phyloP scores from a whole-genome alignment of 805 yeast genomes.

The Lachancea cidri region DNA sequence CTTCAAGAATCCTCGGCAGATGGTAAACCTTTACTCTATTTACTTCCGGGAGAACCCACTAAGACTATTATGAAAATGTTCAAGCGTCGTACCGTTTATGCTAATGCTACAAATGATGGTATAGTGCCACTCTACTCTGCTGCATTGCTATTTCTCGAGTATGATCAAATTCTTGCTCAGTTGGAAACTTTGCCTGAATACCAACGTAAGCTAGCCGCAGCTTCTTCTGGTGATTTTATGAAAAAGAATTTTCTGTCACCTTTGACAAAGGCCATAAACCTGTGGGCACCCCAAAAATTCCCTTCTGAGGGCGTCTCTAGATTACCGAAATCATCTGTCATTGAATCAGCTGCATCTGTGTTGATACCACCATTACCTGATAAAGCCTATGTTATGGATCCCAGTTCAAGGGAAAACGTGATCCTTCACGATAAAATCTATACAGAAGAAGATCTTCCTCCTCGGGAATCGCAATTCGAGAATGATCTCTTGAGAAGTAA shows the following conservation, averaged over 20 bases:
- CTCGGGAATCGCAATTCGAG: conserved; percentile 8
- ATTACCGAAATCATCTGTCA: conserved; percentile 61
- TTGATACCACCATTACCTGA: conserved; percentile 70
- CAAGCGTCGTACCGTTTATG: conserved; percentile 63
- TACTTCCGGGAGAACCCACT: conserved; percentile 66
- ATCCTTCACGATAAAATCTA: conserved; percentile 69
- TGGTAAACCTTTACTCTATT: conserved; percentile 49
- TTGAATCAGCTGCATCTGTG: conserved; percentile 64
- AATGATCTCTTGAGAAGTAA: conserved; percentile 16
- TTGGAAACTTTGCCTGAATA: conserved; percentile 31
- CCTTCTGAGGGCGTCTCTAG: conserved; percentile 17
- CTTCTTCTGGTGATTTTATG: conserved; percentile 16
- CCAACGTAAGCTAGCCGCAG: conserved; percentile 8
- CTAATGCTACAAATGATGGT: conserved; percentile 74
- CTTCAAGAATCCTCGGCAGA: conserved; percentile 40
- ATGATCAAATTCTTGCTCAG: conserved; percentile 40
- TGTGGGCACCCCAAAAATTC: conserved; percentile 37
- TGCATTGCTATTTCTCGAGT: conserved; percentile 62
- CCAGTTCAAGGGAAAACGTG: conserved; percentile 49
- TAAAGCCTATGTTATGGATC: conserved; percentile 55
- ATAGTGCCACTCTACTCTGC: conserved; percentile 76
- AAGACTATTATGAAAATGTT: conserved; percentile 53
- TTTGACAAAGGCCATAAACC: conserved; percentile 40
- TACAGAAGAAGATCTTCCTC: conserved; percentile 45
- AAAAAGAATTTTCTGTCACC: conserved; percentile 35